Conservation (phyloP, 495 filamentous ascomycete genomes). For the Penicillium riverlandense region DNA sequence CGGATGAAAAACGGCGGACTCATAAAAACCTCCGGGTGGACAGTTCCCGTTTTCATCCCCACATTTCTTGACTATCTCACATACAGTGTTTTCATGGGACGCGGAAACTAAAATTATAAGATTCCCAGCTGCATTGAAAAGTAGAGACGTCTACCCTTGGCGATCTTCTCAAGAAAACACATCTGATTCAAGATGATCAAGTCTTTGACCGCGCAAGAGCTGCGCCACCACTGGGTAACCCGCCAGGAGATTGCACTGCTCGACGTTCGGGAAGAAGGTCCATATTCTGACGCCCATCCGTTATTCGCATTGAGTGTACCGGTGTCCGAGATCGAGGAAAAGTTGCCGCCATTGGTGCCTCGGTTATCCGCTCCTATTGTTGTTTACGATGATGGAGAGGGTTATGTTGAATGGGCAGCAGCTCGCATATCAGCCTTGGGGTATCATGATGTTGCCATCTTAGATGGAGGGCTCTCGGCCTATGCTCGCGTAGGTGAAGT, state of each 20-base stretch:
- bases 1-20: constrained; percentile 2
- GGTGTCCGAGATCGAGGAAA: constrained; percentile 14
- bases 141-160: too few species aligned
- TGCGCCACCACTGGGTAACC: constrained; percentile 12
- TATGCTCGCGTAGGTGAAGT: constrained; percentile 16
- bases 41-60: too few species aligned
- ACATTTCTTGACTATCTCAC: too few species aligned
- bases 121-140: too few species aligned
- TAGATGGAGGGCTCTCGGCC: constrained; percentile 13
- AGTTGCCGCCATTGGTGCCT: constrained; percentile 11
- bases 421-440: constrained; percentile 8
- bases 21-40: constrained; percentile 5
- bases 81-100: too few species aligned
- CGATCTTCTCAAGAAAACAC: too few species aligned
- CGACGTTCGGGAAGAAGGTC: constrained; percentile 20
- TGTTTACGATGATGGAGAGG: constrained; percentile 17
- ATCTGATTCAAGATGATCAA: constrained; percentile 3
- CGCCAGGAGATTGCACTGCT: constrained; percentile 12
- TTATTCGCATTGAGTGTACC: constrained; percentile 17
- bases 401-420: constrained; percentile 10
- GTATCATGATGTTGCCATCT: constrained; percentile 10
- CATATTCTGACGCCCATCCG: constrained; percentile 15
- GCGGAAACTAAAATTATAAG: too few species aligned
- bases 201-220: constrained; percentile 5
- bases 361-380: constrained; percentile 8